phyloP scores from a whole-genome alignment of 2,329 filamentous ascomycete genomes.

The Parastagonospora nodorum region DNA sequence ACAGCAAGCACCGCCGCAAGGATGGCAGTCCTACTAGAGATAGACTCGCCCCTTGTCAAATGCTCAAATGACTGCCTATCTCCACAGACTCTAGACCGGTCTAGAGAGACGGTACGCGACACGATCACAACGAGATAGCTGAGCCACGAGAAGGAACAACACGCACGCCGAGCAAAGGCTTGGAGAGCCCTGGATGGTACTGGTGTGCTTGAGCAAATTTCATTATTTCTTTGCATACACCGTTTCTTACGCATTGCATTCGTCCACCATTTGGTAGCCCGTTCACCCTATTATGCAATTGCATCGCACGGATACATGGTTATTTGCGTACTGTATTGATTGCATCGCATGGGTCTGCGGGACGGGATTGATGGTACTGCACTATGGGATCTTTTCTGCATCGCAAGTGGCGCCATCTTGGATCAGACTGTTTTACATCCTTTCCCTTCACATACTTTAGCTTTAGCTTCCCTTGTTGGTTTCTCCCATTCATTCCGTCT shows the following conservation, averaged over 20 bases:
- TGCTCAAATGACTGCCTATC: not conserved
- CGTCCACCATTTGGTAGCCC: slow-evolving; percentile 23
- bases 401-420: slow-evolving; percentile 20
- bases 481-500: slow-evolving; percentile 20
- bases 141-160: slow-evolving; percentile 15
- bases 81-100: slow-evolving; percentile 5
- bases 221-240: slow-evolving; percentile 13
- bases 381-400: slow-evolving; percentile 17
- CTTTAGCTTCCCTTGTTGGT: slow-evolving; percentile 4
- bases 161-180: slow-evolving; percentile 18
- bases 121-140: slow-evolving; percentile 17
- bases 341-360: slow-evolving; percentile 38
- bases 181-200: slow-evolving; percentile 3
- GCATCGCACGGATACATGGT: slow-evolving; percentile 21
- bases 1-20: slow-evolving; percentile 49
- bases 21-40: slow-evolving; percentile 45
- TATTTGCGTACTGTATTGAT: slow-evolving; percentile 26
- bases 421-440: slow-evolving; percentile 14
- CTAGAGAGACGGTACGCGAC: slow-evolving; percentile 25
- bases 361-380: slow-evolving; percentile 10
- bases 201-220: slow-evolving; percentile 1
- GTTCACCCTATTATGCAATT: slow-evolving; percentile 22
- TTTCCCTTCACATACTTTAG: slow-evolving; percentile 4
- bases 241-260: slow-evolving; percentile 20
- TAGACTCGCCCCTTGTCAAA: not conserved